Percentiles rank a stretch among this genome's conserved stretches.
Evolutionary conservation across 441 rosid genomes (phyloP).

Genomic region (Adansonia grandidieri): DNA sequence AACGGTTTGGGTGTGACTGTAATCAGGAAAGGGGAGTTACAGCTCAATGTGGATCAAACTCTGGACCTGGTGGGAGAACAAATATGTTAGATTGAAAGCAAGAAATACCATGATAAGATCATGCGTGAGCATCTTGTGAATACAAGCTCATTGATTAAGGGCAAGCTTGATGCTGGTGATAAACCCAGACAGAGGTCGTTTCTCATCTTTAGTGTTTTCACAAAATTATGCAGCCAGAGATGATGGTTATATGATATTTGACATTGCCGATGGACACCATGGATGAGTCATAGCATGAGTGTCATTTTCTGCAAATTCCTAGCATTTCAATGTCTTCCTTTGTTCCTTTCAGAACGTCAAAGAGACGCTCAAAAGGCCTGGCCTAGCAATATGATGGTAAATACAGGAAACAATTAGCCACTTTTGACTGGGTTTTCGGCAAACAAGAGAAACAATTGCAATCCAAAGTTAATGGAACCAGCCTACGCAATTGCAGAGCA

Average conservation of each 20-base stretch:
- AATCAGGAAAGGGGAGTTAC: conserved; percentile 72
- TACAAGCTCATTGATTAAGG: conserved; percentile 76
- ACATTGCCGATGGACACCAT: not conserved
- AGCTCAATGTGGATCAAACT: conserved; percentile 75
- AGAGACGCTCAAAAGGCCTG: conserved; percentile 43
- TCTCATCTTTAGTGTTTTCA: conserved; percentile 6
- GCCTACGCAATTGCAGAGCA: not conserved
- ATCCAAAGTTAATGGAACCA: not conserved
- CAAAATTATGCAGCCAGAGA: not conserved
- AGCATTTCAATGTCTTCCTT: not conserved
- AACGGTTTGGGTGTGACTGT: conserved; percentile 84
- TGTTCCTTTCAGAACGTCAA: conserved; percentile 41
- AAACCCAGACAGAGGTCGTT: conserved; percentile 49
- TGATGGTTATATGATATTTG: not conserved
- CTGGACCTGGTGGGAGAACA: conserved; percentile 83
- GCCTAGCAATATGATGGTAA: not conserved
- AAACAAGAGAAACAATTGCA: not conserved
- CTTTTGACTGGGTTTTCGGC: not conserved
- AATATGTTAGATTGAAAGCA: conserved; percentile 80
- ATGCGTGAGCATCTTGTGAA: conserved; percentile 76
- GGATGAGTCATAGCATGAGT: conserved; percentile 3
- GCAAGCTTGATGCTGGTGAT: conserved; percentile 53
- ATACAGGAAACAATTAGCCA: not conserved
- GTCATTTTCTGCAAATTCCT: not conserved
- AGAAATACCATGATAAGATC: conserved; percentile 79